Conservation (phyloP, 1,139 yeast genomes). For the Debaryomyces fabryi region DNA sequence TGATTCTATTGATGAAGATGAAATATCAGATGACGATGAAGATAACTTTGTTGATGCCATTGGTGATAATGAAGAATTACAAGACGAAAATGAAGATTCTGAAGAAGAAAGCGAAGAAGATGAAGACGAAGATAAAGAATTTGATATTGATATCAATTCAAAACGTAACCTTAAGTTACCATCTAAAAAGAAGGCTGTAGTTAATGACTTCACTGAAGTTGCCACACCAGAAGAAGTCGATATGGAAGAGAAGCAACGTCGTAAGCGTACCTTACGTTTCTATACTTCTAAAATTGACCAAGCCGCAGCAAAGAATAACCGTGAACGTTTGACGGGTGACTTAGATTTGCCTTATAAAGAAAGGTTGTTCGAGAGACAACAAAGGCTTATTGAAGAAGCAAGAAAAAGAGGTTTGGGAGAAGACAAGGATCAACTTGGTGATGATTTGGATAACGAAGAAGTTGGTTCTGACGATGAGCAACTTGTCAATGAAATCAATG, state of each 20-base stretch:
- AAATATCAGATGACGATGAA: slow-evolving; percentile 15
- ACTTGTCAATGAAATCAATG: slow-evolving; percentile 40
- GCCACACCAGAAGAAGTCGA: slow-evolving; percentile 73
- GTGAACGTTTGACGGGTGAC: slow-evolving; percentile 74
- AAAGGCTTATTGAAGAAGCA: slow-evolving; percentile 84
- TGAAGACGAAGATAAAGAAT: slow-evolving; percentile 20
- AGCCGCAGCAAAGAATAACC: slow-evolving; percentile 55
- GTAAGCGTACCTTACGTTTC: slow-evolving; percentile 87
- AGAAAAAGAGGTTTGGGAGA: slow-evolving; percentile 71
- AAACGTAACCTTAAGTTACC: slow-evolving; percentile 48
- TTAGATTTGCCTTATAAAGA: slow-evolving; percentile 92
- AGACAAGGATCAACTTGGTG: slow-evolving; percentile 53
- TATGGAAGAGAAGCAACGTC: slow-evolving; percentile 78
- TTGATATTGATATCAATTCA: slow-evolving; percentile 50
- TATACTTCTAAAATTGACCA: slow-evolving; percentile 96
- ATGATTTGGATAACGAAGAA: slow-evolving; percentile 55
- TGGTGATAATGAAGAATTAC: slow-evolving; percentile 23
- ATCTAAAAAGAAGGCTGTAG: slow-evolving; percentile 20
- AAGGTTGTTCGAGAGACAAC: slow-evolving; percentile 85
- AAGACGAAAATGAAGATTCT: slow-evolving; percentile 28
- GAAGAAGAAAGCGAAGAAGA: slow-evolving; percentile 26
- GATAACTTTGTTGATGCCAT: slow-evolving; percentile 22
- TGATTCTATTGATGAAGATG: slow-evolving; percentile 12
- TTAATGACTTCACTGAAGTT: slow-evolving; percentile 64
- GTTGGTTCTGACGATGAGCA: slow-evolving; percentile 52